Base-by-base conservation (phyloP, 176 grass and related monocot genomes). In the Phoenix roebelenii region DNA sequence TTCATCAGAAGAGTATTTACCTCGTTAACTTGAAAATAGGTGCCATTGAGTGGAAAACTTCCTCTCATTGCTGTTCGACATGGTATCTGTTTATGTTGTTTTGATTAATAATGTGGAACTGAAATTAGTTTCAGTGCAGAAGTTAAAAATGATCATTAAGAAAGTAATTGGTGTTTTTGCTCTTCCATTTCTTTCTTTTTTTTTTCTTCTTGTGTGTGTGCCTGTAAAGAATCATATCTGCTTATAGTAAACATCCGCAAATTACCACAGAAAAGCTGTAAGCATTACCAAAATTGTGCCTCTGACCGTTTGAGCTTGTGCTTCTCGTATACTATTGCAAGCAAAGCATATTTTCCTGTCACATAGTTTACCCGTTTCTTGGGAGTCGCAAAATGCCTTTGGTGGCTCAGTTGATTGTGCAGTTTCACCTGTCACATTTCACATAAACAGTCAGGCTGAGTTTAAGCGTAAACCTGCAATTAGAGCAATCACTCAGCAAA, bases 1-100 rank as follows among this genome's bases (percentile, higher is more conserved):
- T 32, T 22, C 51, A 68, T 16, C 22, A 26, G 12, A 68, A 68
- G 4, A 16, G 16, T 30, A 49, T 54, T 52, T 71, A 97, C 92
- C 83, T 97, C 92, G 52, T 97, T 97, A 79, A 97, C 86, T 79
- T 97, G 92, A 75, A 97, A 97, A 68, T 97, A 97, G 53, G 92
- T 97, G 26, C 92, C 92, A 51, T 97, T 97, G 55, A 97, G 92
- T 44, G 92, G 92, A 76, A 97, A 97, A 72, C 87, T 97, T 39
- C 92, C 92, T 48, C 79, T 82, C 81, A 88, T 91, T 72, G 92
- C 92, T 69, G 92, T 97, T 83, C 92, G 77, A 64, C 92, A 97
- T 26, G 92, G 93, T 78, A 98, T 71, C 93, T 98, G 69, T 69
- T 72, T 17, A 74, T 63, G 53, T 23, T 60, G 12, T 44, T 3